Evolutionary conservation across 2,329 filamentous ascomycete genomes (phyloP).

Genomic region (Amauroascus niger): DNA sequence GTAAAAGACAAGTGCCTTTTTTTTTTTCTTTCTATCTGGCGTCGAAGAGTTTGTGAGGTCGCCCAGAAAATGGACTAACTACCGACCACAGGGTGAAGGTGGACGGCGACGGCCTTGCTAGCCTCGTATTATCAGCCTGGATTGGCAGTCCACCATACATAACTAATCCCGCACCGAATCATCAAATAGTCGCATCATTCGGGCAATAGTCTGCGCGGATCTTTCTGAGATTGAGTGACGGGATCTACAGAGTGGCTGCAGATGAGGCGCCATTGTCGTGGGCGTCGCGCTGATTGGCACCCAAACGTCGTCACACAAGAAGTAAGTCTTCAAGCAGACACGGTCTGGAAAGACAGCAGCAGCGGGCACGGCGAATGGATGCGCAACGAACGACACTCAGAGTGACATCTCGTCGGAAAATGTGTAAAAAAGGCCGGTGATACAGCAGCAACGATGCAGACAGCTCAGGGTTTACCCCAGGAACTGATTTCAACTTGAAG

Average conservation of each 20-base stretch:
- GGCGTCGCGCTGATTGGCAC: slow-evolving; percentile 3
- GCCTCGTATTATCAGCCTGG: slow-evolving; percentile 7
- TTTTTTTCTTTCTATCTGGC: neutral
- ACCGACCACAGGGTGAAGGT: neutral
- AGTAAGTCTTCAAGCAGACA: neutral
- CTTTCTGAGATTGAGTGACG: slow-evolving; percentile 7
- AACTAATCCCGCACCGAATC: neutral
- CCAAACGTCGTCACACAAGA: neutral
- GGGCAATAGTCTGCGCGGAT: slow-evolving; percentile 10
- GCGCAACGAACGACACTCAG: neutral
- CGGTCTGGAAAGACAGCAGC: neutral
- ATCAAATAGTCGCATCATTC: slow-evolving; percentile 10
- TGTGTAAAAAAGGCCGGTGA: neutral
- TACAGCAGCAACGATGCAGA: neutral
- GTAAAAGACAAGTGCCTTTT: neutral
- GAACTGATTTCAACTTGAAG: too few relatives aligned
- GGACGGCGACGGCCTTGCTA: neutral
- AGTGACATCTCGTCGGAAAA: slow-evolving; percentile 2
- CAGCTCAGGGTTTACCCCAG: neutral
- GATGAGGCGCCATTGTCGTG: slow-evolving; percentile 5
- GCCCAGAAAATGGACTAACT: neutral
- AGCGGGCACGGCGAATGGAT: neutral
- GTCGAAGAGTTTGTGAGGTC: neutral
- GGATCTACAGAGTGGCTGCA: slow-evolving; percentile 13
- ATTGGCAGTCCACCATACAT: neutral